These are phyloP conservation scores for Trypanosoma mega DNA, from an alignment of 208 protist genomes.

Conservation along the genomic window DNA sequence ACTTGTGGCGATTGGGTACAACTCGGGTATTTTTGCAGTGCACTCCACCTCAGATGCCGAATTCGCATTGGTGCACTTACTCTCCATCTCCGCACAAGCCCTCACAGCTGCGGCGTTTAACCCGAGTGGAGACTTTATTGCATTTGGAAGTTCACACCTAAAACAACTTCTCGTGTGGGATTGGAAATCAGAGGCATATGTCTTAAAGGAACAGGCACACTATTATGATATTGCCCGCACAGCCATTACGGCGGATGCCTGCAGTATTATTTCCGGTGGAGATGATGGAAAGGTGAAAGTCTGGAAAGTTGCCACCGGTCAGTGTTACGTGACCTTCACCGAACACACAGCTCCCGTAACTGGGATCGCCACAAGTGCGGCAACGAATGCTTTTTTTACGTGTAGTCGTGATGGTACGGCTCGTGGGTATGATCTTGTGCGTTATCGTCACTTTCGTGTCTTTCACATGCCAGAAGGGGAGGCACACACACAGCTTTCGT, in stretches of 20 bases:
- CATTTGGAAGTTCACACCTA: slow-evolving; percentile 86
- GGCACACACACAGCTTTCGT: slow-evolving; percentile 78
- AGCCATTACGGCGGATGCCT: slow-evolving; percentile 88
- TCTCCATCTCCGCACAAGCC: slow-evolving; percentile 91
- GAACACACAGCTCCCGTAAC: slow-evolving; percentile 88
- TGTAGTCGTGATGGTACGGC: slow-evolving; percentile 90
- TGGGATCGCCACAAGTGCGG: slow-evolving; percentile 72
- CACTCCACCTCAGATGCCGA: slow-evolving; percentile 50
- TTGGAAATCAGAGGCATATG: slow-evolving; percentile 91
- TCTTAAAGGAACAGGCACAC: slow-evolving; percentile 93
- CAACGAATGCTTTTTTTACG: slow-evolving; percentile 91
- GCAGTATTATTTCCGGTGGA: slow-evolving; percentile 86
- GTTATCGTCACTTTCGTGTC: slow-evolving; percentile 90
- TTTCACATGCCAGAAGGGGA: slow-evolving; percentile 62
- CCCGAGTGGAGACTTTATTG: slow-evolving; percentile 81
- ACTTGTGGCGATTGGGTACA: slow-evolving; percentile 88
- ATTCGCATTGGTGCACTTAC: slow-evolving; percentile 76
- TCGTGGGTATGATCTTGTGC: slow-evolving; percentile 90
- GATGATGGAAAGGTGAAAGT: slow-evolving; percentile 95
- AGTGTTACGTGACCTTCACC: slow-evolving; percentile 94
- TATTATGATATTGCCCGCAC: slow-evolving; percentile 90
- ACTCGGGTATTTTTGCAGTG: slow-evolving; percentile 90
- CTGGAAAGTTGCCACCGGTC: slow-evolving; percentile 87
- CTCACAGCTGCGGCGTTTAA: slow-evolving; percentile 87
- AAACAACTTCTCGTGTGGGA: slow-evolving; percentile 95